Percentiles rank a stretch among this genome's conserved stretches.
These are phyloP conservation scores for Inonotus hispidus DNA, from an alignment of 1,284 basidiomycete species.

Conservation along the genomic window DNA sequence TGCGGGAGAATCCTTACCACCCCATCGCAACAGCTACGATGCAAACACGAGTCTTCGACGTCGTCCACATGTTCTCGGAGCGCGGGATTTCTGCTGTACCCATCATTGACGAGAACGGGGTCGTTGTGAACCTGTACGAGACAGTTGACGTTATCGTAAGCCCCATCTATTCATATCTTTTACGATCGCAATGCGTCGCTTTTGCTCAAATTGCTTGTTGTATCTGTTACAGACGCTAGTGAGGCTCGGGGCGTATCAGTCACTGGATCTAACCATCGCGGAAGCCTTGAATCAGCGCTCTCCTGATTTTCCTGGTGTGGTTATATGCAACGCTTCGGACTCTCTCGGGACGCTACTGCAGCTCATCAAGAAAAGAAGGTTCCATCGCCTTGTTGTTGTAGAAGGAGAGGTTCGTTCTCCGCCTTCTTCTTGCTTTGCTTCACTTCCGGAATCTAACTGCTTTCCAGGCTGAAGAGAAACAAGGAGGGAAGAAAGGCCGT, in stretches of 20 bases:
- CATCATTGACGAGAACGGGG: slow-evolving; percentile 88
- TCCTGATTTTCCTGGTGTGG: slow-evolving; percentile 93
- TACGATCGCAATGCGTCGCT: not conserved
- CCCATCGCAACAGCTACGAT: slow-evolving; percentile 93
- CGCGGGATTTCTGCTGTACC: slow-evolving; percentile 95
- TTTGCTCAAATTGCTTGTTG: slow-evolving; percentile 11
- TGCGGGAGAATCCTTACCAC: slow-evolving; percentile 61
- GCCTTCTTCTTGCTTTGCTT: not conserved
- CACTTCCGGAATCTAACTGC: slow-evolving; percentile 16
- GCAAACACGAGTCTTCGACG: slow-evolving; percentile 92
- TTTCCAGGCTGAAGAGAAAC: slow-evolving; percentile 67
- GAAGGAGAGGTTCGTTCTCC: slow-evolving; percentile 64
- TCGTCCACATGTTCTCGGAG: slow-evolving; percentile 98
- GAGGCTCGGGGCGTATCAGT: slow-evolving; percentile 90
- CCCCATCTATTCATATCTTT: slow-evolving; percentile 22
- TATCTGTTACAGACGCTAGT: slow-evolving; percentile 86
- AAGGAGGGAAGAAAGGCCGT: slow-evolving; percentile 76
- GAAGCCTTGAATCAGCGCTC: slow-evolving; percentile 90
- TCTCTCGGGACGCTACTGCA: slow-evolving; percentile 91
- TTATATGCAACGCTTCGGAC: slow-evolving; percentile 91
- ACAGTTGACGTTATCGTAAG: slow-evolving; percentile 98
- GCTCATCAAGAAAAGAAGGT: slow-evolving; percentile 87
- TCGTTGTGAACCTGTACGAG: slow-evolving; percentile 96
- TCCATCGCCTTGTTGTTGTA: slow-evolving; percentile 91
- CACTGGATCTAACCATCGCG: slow-evolving; percentile 91